Conservation (phyloP, 2,329 filamentous ascomycete species). For the Pestalotiopsis sp. region DNA sequence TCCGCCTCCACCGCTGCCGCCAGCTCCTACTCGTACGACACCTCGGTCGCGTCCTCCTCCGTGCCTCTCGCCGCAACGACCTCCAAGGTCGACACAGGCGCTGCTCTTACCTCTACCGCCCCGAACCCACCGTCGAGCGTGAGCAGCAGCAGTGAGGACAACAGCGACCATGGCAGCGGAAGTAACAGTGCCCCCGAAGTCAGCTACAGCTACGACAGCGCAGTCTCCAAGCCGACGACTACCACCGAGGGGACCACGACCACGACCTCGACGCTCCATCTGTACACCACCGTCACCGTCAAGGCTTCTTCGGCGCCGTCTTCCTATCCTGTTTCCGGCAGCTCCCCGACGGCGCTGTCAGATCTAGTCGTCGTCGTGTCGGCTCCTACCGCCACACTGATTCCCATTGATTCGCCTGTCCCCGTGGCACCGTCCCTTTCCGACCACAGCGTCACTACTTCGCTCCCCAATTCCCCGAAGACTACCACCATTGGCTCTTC, state of each 20-base stretch:
- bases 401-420: background rate
- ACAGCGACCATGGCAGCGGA: background rate
- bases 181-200: background rate
- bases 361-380: constrained; percentile 5
- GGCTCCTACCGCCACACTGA: constrained; percentile 1
- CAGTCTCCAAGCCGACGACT: background rate
- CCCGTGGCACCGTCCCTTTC: background rate
- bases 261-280: background rate
- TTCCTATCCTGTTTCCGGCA: background rate
- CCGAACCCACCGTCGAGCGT: background rate
- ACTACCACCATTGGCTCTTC: background rate
- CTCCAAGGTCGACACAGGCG: constrained; percentile 29
- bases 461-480: background rate
- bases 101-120: constrained; percentile 18
- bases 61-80: constrained; percentile 16
- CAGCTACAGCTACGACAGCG: background rate
- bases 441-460: background rate
- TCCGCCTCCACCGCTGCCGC: background rate
- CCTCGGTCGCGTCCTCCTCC: background rate
- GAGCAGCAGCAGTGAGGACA: background rate
- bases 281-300: background rate
- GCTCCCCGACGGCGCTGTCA: background rate
- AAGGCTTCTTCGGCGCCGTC: background rate
- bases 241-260: background rate
- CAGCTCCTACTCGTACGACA: background rate